Percentiles rank a stretch among this genome's conserved stretches.
These are phyloP conservation scores for Cyamopsis tetragonoloba DNA, from an alignment of 306 rosid species.

Conservation along the genomic window DNA sequence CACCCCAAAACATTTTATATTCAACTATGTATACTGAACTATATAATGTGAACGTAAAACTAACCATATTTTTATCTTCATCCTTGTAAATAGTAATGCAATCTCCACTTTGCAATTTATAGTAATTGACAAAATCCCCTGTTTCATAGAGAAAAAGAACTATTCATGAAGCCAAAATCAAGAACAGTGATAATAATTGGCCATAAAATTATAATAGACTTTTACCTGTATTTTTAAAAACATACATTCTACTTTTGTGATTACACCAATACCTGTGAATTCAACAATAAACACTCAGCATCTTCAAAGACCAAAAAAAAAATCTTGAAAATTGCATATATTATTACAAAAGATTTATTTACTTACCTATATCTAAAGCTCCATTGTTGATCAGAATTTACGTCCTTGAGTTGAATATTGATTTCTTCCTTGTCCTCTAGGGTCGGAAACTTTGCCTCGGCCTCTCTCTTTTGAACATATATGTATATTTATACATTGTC, in stretches of 20 bases:
- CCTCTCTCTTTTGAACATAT: conserved; percentile 45
- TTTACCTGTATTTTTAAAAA: conserved; percentile 58
- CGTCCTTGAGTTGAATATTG: conserved; percentile 40
- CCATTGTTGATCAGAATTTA: conserved; percentile 40
- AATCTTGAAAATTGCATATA: neutral
- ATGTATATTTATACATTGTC: too few species aligned
- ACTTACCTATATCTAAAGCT: conserved; percentile 47
- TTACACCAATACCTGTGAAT: conserved; percentile 59
- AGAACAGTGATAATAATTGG: neutral
- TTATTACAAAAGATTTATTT: neutral
- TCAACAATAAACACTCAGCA: neutral
- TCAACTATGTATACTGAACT: conserved; percentile 1
- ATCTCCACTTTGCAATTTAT: conserved; percentile 48
- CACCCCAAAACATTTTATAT: too few species aligned
- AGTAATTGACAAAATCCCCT: conserved; percentile 52
- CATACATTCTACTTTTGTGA: conserved; percentile 61
- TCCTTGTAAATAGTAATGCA: conserved; percentile 49
- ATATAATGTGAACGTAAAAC: conserved; percentile 24
- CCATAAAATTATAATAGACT: neutral
- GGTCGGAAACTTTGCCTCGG: conserved; percentile 53
- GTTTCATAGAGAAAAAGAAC: conserved; percentile 13
- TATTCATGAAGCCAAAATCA: neutral
- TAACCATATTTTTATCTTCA: conserved; percentile 51
- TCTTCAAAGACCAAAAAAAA: neutral
- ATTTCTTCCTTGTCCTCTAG: conserved; percentile 46